These are phyloP conservation scores for Malbranchea cinnamomea DNA, from an alignment of 2,329 filamentous ascomycete genomes.

Conservation along the genomic window DNA sequence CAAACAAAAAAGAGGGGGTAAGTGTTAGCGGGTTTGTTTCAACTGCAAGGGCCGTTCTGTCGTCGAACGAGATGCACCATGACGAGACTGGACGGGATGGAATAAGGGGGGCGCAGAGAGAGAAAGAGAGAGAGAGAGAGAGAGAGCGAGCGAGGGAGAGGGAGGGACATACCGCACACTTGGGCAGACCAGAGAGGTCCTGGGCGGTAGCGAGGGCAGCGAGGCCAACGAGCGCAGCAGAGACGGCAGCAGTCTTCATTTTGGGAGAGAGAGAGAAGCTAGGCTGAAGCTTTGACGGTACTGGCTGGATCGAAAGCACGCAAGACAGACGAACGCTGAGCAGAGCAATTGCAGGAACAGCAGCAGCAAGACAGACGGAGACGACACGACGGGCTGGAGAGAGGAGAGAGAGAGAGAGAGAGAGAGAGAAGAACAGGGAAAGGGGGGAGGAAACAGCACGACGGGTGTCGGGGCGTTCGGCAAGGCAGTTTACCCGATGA, in stretches of 20 bases:
- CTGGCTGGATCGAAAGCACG: not conserved
- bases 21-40: not conserved
- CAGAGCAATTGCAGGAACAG: too few species aligned
- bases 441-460: slow-evolving; percentile 1
- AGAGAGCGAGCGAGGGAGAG: too few species aligned
- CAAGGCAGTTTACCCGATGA: not conserved
- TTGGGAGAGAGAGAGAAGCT: slow-evolving; percentile 11
- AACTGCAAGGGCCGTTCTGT: not conserved
- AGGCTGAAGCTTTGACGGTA: too few species aligned
- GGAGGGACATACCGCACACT: slow-evolving; percentile 38
- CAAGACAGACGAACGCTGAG: not conserved
- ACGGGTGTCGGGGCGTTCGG: not conserved
- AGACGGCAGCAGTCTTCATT: slow-evolving; percentile 37
- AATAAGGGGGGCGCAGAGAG: not conserved
- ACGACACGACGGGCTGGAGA: too few species aligned
- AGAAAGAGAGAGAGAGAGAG: slow-evolving; percentile 10
- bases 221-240: slow-evolving; percentile 39
- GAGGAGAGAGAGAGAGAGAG: slow-evolving; percentile 3
- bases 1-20: not conserved
- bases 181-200: slow-evolving; percentile 30
- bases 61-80: not conserved
- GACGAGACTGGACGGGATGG: not conserved
- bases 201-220: slow-evolving; percentile 35
- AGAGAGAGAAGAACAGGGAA: slow-evolving; percentile 2
- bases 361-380: too few species aligned